These are phyloP conservation scores for Fusarium illudens DNA, from an alignment of 2,329 filamentous ascomycete genomes.

Conservation along the genomic window DNA sequence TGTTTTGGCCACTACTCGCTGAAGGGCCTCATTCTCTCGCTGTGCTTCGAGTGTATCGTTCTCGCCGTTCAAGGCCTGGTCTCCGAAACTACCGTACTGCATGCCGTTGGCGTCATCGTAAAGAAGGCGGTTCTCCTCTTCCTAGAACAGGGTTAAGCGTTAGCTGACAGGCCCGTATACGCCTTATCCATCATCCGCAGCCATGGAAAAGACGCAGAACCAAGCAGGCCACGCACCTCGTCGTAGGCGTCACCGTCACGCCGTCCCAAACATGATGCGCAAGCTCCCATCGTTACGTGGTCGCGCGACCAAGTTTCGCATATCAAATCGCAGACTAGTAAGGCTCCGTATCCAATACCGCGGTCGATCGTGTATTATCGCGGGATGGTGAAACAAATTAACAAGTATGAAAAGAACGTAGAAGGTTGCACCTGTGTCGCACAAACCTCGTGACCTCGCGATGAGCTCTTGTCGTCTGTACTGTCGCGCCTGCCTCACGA, in stretches of 20 bases:
- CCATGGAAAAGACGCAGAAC: neutral
- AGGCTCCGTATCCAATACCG: constrained; percentile 10
- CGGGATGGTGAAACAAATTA: constrained; percentile 3
- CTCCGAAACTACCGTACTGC: constrained; percentile 70
- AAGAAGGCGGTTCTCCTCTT: constrained; percentile 66
- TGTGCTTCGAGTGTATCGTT: constrained; percentile 70
- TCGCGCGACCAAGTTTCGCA: constrained; percentile 30
- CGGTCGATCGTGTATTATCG: neutral
- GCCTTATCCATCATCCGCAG: neutral
- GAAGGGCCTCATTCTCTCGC: constrained; percentile 70
- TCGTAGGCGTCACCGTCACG: constrained; percentile 61
- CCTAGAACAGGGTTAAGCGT: constrained; percentile 47
- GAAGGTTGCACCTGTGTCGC: constrained; percentile 25
- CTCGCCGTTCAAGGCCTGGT: constrained; percentile 62
- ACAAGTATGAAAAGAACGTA: constrained; percentile 20
- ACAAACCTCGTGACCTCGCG: constrained; percentile 30
- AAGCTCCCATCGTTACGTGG: constrained; percentile 62
- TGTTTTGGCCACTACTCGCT: constrained; percentile 69
- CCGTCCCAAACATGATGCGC: constrained; percentile 67
- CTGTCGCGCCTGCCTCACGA: constrained; percentile 37
- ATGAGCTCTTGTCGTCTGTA: constrained; percentile 28
- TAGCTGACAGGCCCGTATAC: constrained; percentile 2
- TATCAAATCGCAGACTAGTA: constrained; percentile 25
- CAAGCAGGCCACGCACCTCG: constrained; percentile 54
- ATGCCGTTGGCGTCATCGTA: constrained; percentile 68